phyloP scores from a whole-genome alignment of 208 protist genomes.

The Angomonas deanei region DNA sequence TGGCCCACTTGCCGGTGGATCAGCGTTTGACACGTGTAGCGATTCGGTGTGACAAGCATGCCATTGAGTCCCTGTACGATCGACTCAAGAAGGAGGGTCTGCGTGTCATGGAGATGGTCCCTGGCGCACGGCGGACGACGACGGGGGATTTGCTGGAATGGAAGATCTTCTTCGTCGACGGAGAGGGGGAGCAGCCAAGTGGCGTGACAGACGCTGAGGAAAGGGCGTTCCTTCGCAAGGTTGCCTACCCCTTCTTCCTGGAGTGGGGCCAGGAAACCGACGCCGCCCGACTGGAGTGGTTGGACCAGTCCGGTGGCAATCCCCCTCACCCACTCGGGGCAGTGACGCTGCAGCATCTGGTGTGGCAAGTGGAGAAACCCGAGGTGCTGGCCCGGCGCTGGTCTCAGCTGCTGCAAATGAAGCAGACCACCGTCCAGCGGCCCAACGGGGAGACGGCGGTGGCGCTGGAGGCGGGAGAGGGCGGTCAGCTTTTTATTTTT shows the following conservation, averaged over 20 bases:
- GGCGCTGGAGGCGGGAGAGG: background rate
- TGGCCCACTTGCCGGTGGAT: background rate
- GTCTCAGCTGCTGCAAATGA: background rate
- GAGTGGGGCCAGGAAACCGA: constrained; percentile 7
- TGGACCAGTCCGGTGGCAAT: background rate
- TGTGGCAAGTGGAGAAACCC: background rate
- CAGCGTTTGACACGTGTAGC: constrained; percentile 7
- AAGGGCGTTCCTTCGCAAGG: background rate
- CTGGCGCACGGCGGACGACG: background rate
- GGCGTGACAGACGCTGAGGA: background rate
- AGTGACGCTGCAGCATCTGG: background rate
- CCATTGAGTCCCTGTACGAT: constrained; percentile 3
- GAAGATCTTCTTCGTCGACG: constrained; percentile 9
- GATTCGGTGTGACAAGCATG: background rate
- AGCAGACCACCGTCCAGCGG: background rate
- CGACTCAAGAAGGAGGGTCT: background rate
- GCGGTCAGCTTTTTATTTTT: constrained; percentile 1
- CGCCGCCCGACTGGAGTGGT: background rate
- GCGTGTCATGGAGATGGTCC: background rate
- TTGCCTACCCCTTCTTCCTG: constrained; percentile 9
- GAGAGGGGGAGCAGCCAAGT: background rate
- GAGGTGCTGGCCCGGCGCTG: background rate
- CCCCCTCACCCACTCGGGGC: background rate
- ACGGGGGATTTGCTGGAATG: constrained; percentile 6
- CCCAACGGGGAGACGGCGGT: background rate